Conservation (phyloP, 495 filamentous ascomycete genomes). For the Penicillium pancosmium region DNA sequence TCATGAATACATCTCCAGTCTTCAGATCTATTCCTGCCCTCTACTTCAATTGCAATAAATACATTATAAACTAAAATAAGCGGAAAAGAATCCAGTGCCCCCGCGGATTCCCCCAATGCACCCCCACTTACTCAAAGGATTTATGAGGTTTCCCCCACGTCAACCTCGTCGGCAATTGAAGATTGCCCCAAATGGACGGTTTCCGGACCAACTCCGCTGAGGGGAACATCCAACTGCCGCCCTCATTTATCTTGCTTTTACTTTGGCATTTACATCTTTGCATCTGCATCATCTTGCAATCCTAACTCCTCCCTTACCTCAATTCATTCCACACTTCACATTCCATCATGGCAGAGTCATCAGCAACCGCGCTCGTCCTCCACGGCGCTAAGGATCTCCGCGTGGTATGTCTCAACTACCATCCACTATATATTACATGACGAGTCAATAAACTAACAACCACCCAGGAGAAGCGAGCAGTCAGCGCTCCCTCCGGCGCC, state of each 20-base stretch:
- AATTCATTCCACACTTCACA: neutral
- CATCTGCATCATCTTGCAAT: no score
- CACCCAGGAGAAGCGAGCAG: constrained; percentile 43
- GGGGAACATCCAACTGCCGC: constrained; percentile 15
- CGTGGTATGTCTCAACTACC: constrained; percentile 48
- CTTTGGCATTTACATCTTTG: neutral
- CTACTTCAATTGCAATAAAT: no score
- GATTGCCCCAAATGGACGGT: constrained; percentile 22
- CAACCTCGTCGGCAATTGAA: constrained; percentile 39
- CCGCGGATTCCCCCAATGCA: neutral
- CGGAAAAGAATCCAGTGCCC: neutral
- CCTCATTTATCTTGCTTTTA: neutral
- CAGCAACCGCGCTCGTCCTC: constrained; percentile 64
- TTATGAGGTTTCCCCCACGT: neutral
- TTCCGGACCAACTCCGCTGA: constrained; percentile 41
- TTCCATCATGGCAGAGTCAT: constrained; percentile 32
- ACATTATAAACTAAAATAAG: neutral
- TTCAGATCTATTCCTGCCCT: no score
- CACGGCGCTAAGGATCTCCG: constrained; percentile 70
- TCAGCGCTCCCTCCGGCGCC: constrained; percentile 46
- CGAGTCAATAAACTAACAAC: constrained; percentile 10
- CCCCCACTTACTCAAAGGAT: no score
- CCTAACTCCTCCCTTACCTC: neutral
- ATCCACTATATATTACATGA: neutral
- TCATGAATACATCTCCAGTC: no score